A percentile compares a stretch with the other conserved stretches of the same genome.
These are phyloP conservation scores for Harringtonia aguacate DNA, from an alignment of 2,329 filamentous ascomycete genomes.

Conservation along the genomic window DNA sequence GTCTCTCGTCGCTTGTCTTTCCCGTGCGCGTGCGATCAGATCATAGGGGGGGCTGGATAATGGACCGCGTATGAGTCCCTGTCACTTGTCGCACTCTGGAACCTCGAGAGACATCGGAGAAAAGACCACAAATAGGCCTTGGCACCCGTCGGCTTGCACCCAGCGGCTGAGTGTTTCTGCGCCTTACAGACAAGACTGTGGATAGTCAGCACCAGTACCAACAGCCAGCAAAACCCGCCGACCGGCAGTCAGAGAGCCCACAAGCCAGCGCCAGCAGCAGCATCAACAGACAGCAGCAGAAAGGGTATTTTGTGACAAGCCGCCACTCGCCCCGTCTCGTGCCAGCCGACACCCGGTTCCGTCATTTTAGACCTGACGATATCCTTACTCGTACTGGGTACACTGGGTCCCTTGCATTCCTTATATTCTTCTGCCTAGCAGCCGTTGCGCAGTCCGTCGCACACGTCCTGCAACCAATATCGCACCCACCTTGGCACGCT, in stretches of 20 bases:
- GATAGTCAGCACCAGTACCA: no score
- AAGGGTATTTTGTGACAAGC: no score
- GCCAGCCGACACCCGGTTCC: background rate
- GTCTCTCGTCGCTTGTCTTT: no score
- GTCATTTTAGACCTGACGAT: constrained; percentile 1
- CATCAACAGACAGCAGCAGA: no score
- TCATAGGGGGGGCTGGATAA: background rate
- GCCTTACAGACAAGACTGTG: no score
- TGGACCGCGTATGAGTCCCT: constrained; percentile 5
- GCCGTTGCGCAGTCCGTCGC: no score
- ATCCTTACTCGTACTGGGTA: background rate
- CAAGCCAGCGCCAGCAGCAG: no score
- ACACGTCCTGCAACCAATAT: no score
- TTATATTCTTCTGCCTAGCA: background rate
- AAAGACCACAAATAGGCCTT: background rate
- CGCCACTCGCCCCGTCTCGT: background rate
- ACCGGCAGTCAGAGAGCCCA: no score
- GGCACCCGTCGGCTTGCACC: background rate
- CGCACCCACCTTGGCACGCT: no score
- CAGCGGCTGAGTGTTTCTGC: no score
- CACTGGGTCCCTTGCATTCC: background rate
- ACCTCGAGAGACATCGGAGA: background rate
- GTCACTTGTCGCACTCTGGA: constrained; percentile 5
- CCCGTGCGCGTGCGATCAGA: background rate
- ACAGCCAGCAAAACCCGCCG: no score